Conservation (phyloP, 768 basidiomycete genomes). For the Kwoniella mangroviensis region DNA sequence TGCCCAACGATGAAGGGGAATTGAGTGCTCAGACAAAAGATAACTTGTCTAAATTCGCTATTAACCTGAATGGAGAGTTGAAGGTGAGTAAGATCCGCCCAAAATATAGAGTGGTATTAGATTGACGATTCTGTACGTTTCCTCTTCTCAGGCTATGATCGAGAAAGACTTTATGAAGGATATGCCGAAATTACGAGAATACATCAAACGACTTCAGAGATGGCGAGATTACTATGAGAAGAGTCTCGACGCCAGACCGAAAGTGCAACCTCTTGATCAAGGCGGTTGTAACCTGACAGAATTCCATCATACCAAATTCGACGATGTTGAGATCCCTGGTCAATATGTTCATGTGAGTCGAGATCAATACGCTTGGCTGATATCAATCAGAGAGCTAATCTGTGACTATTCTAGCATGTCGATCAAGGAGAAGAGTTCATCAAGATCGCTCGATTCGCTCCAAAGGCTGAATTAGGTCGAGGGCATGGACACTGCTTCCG, state of each 20-base stretch:
- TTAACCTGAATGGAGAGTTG: slow-evolving; percentile 55
- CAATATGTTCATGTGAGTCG: slow-evolving; percentile 89
- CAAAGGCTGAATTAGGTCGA: slow-evolving; percentile 87
- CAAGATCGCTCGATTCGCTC: slow-evolving; percentile 85
- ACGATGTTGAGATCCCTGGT: slow-evolving; percentile 97
- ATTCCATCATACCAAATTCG: slow-evolving; percentile 96
- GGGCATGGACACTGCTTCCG: slow-evolving; percentile 85
- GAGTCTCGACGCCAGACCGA: slow-evolving; percentile 78
- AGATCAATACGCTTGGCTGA: neutral
- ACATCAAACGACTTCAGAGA: slow-evolving; percentile 82
- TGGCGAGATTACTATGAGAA: slow-evolving; percentile 93
- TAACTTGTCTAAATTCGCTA: slow-evolving; percentile 59
- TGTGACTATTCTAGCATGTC: slow-evolving; percentile 69
- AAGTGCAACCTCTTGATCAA: slow-evolving; percentile 79
- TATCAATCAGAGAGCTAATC: neutral
- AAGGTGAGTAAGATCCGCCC: slow-evolving; percentile 40
- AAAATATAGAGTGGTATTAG: neutral
- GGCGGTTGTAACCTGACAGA: slow-evolving; percentile 92
- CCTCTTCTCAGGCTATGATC: slow-evolving; percentile 71
- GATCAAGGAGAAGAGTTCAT: slow-evolving; percentile 90
- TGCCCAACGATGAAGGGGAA: slow-evolving; percentile 58
- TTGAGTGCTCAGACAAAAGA: slow-evolving; percentile 54
- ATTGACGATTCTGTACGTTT: neutral
- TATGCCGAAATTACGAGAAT: slow-evolving; percentile 80
- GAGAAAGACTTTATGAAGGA: slow-evolving; percentile 85